Percentiles rank a stretch among this genome's conserved stretches.
These are phyloP conservation scores for Myxozyma neotropica DNA, from an alignment of 805 yeast genomes.

Conservation along the genomic window DNA sequence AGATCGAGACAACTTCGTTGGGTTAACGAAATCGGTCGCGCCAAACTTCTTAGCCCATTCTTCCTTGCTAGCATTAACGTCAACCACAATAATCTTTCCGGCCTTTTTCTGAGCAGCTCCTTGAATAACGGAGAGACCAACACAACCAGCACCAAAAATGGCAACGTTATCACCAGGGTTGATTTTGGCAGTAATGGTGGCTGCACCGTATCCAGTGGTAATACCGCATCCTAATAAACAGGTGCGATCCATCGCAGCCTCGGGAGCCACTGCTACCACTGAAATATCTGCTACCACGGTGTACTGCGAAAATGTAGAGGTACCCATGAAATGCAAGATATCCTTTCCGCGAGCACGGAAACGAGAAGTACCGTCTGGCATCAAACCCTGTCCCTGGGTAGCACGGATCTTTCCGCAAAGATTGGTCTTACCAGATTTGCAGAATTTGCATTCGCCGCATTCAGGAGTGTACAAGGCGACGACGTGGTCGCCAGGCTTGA, in stretches of 20 bases:
- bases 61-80: conserved; percentile 80
- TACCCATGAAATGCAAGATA: conserved; percentile 93
- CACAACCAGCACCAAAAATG: conserved; percentile 97
- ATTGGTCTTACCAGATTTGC: conserved; percentile 93
- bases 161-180: conserved; percentile 92
- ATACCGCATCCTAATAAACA: conserved; percentile 98
- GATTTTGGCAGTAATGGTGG: conserved; percentile 88
- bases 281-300: conserved; percentile 98
- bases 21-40: conserved; percentile 93
- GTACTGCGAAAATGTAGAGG: conserved; percentile 94
- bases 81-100: conserved; percentile 74
- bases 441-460: conserved; percentile 92
- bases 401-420: conserved; percentile 94
- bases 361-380: conserved; percentile 98
- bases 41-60: conserved; percentile 88
- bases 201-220: conserved; percentile 98
- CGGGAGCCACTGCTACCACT: conserved; percentile 84
- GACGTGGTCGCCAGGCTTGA: conserved; percentile 91
- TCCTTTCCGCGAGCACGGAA: conserved; percentile 81
- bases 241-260: conserved; percentile 81
- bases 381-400: conserved; percentile 96
- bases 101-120: conserved; percentile 90
- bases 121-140: conserved; percentile 93
- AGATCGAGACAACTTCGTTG: conserved; percentile 67
- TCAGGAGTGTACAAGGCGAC: conserved; percentile 96